These are phyloP conservation scores for Codiaeum variegatum DNA, from an alignment of 441 rosid species.

Conservation along the genomic window DNA sequence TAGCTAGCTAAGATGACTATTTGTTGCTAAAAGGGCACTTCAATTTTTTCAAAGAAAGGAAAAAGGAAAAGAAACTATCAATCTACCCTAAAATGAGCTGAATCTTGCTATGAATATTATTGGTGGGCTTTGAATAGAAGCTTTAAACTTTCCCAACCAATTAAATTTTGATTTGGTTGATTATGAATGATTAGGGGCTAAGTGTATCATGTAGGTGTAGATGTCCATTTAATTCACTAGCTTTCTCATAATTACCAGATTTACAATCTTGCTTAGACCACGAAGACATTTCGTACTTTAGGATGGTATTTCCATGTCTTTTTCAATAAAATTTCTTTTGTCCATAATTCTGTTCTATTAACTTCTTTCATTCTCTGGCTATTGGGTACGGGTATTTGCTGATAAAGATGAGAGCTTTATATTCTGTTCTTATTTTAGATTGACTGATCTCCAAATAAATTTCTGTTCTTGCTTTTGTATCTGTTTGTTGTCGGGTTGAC, in stretches of 20 bases:
- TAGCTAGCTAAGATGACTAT: too few relatives aligned
- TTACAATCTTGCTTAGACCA: not conserved
- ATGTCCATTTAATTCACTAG: not conserved
- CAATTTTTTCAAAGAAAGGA: too few relatives aligned
- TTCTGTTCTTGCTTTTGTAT: not conserved
- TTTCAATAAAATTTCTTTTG: too few relatives aligned
- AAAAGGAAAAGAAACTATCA: not conserved
- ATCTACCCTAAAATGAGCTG: not conserved
- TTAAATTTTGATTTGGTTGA: not conserved
- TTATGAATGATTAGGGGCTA: not conserved
- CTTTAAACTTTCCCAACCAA: not conserved
- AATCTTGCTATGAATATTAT: not conserved
- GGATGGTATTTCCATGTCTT: not conserved
- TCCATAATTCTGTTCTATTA: too few relatives aligned
- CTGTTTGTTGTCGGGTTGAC: not conserved
- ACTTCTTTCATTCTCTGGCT: not conserved
- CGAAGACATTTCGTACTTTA: not conserved
- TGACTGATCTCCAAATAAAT: not conserved
- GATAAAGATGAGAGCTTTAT: constrained; percentile 1
- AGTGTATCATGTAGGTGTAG: not conserved
- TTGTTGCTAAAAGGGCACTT: not conserved
- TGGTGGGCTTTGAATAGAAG: not conserved
- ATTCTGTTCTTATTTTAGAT: not conserved
- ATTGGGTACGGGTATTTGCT: not conserved
- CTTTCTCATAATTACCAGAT: not conserved